Evolutionary conservation across 1,284 basidiomycete genomes (phyloP), one percentile per base, ranked within the genome.

Genomic region (Tylopilus sp.): DNA sequence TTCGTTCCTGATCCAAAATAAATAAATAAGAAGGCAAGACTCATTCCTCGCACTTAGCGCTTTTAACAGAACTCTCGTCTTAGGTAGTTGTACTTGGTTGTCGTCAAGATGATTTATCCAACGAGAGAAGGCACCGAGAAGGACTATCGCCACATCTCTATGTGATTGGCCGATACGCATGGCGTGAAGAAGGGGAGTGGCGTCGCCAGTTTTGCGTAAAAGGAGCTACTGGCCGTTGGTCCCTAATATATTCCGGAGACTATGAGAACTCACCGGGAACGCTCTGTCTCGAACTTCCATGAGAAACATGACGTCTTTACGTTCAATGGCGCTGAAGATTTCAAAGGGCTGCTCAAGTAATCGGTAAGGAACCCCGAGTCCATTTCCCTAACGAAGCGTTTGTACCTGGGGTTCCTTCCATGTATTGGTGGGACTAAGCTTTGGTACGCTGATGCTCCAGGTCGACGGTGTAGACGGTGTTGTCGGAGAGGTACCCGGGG

Each of bases 101-200:
- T 88, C 88, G 58, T 84, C 80, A 1, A 91, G 72, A 59, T 85
- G 73, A 62, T 91, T 91, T 53, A 91, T 77, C 72, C 81, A 91
- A 24, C 87, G 78, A 17, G 87, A 90, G 60, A 91, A 86, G 15
- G 88, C 86, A 21, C 88, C 88, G 7, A 91, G 63, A 3, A 91
- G 71, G 10, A 90, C 59, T 51, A 91, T 85, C 4, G 87, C 82
- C 10, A 91, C 80, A 35, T 90, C 88, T 55, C 80, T 74, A 59
- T 89, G 83, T 30, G 81, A 78, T 54, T 76, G 73, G 20, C 88
- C 87, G 34, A 89, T 84, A 15, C 87, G 77, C 79, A 91, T 88
- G 0, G 88, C 86, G 62, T 91, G 86, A 18, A 91, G 74, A 7
- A 91, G 75, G 11, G 88, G 88, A 0, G 88, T 88, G 24, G 78